Evolutionary conservation across 1,139 yeast genomes (phyloP).

Genomic region (Lizanozyma gosingica): DNA sequence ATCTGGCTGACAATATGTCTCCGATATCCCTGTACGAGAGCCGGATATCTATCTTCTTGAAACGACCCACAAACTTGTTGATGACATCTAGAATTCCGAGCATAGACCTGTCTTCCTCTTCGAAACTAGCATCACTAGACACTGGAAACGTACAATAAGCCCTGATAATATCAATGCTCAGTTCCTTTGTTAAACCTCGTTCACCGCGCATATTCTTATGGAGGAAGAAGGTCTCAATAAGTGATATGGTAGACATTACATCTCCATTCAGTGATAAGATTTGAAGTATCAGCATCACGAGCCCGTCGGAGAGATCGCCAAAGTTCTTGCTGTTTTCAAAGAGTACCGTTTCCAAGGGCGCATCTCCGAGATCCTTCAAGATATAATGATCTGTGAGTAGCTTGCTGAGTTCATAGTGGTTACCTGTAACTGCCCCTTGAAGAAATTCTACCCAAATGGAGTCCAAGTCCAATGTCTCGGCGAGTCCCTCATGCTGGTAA

Average conservation of each 20-base stretch:
- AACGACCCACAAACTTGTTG: conserved; percentile 16
- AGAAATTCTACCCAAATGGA: not conserved
- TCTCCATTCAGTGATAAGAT: conserved; percentile 32
- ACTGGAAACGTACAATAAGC: conserved; percentile 21
- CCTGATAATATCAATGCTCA: conserved; percentile 25
- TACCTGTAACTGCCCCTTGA: not conserved
- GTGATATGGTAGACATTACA: conserved; percentile 22
- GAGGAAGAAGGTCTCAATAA: conserved; percentile 30
- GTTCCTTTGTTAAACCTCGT: conserved; percentile 23
- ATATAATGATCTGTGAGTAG: not conserved
- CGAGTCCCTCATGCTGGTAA: not conserved
- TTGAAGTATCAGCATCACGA: conserved; percentile 9
- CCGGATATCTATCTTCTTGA: conserved; percentile 9
- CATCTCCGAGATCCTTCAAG: not conserved
- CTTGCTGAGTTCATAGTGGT: not conserved
- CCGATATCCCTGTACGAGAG: not conserved
- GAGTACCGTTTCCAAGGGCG: not conserved
- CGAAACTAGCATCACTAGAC: conserved; percentile 1
- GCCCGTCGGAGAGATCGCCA: not conserved
- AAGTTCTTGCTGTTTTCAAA: not conserved
- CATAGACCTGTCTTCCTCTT: conserved; percentile 20
- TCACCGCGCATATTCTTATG: conserved; percentile 26
- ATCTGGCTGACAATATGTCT: not conserved
- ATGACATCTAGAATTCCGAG: conserved; percentile 25
- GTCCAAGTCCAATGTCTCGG: not conserved